Conservation (phyloP, 257 asterid genomes). For the Fraxinus quadrangulata region DNA sequence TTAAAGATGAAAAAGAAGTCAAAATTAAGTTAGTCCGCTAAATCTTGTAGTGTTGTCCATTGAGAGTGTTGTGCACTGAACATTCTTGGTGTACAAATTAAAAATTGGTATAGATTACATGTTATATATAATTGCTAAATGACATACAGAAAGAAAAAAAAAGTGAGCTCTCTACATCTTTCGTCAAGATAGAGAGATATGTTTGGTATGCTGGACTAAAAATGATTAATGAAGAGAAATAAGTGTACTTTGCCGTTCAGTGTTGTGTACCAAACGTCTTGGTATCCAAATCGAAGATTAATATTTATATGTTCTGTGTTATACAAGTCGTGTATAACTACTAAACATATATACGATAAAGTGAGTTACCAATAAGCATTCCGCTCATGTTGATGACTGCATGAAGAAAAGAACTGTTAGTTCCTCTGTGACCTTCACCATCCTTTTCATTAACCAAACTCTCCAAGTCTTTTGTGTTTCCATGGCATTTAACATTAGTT, state of each 20-base stretch:
- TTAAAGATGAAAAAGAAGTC: background rate
- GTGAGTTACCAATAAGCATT: constrained; percentile 62
- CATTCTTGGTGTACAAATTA: background rate
- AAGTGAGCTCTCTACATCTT: background rate
- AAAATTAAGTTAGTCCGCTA: background rate
- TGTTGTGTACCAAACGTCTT: background rate
- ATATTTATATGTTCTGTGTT: background rate
- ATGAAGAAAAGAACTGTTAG: constrained; percentile 54
- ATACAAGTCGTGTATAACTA: background rate
- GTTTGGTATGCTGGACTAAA: background rate
- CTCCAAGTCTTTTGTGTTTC: constrained; percentile 41
- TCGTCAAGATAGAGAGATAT: background rate
- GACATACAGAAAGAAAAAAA: background rate
- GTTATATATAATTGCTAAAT: background rate
- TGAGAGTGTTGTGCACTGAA: background rate
- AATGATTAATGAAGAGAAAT: background rate
- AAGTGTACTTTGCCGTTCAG: background rate
- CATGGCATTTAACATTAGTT: constrained; percentile 8
- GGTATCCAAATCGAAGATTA: background rate
- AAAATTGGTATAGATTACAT: background rate
- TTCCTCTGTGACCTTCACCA: constrained; percentile 19
- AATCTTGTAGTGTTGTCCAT: background rate
- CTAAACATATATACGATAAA: background rate
- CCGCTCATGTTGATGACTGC: constrained; percentile 77
- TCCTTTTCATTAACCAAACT: constrained; percentile 32